Evolutionary conservation across 768 basidiomycete species (phyloP), one percentile per base, ranked within the genome.

Genomic region (Leccinum longicurvipes): DNA sequence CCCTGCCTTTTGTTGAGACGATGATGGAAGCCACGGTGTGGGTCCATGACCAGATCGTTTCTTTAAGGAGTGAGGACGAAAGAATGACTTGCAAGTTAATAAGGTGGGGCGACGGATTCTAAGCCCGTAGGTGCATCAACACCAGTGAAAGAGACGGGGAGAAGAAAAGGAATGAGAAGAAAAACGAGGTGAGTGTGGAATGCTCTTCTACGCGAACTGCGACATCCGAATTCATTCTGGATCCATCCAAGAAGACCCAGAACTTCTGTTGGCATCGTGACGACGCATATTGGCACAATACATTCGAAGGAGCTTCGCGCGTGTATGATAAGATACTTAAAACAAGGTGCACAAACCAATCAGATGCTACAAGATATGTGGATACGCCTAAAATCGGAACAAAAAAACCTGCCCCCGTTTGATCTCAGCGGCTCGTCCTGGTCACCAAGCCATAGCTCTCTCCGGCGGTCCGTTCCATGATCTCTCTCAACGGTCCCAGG

Each of bases 391-490:
- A 45, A 17, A 51, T 25, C 28, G 32, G 47, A 29, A 47, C 25
- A 41, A 25, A 36, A 48, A 51, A 44, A 29, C 42, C 41, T 27
- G n/a, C 4, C 25, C 24, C 17, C 19, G 21, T 6, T 50, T 32
- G 6, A 25, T 51, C 24, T 70, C 58, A 76, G 44, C 73, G 75
- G 60, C 71, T 70, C 24, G 72, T 54, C 49, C 69, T 60, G 44
- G 69, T 54, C 65, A 55, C 64, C 53, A 69, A 57, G 3, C 79
- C 80, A 68, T 91, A 91, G 48, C 77, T 79, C 67, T 89, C 87
- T 21, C 87, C 89, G n/a, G 91, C 87, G 65, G 87, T 84, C 62
- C 92, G 83, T 67, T 93, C 91, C 91, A 95, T 93, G 67, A 93
- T 86, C 71, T 95, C 94, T 57, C 91, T 84, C 60, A 96, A 76